These are phyloP conservation scores for Abrus precatorius DNA, from an alignment of 306 rosid genomes.

Conservation along the genomic window DNA sequence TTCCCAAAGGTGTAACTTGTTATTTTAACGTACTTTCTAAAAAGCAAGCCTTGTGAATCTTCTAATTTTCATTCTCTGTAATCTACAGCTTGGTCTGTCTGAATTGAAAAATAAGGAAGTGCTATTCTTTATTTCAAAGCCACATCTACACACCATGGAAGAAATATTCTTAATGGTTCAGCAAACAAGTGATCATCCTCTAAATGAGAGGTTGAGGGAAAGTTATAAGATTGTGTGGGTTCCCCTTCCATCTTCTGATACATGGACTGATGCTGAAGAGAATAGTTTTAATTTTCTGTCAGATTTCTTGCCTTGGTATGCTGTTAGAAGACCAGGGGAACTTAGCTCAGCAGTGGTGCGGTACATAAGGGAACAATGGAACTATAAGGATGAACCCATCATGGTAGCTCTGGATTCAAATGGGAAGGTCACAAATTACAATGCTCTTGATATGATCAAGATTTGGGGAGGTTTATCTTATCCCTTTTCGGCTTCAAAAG, in stretches of 20 bases:
- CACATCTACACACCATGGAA: conserved; percentile 53
- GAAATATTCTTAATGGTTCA: conserved; percentile 62
- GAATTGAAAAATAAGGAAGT: conserved; percentile 62
- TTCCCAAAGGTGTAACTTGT: background rate
- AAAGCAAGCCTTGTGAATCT: background rate
- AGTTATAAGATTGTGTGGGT: conserved; percentile 67
- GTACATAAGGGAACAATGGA: conserved; percentile 62
- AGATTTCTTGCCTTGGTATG: conserved; percentile 64
- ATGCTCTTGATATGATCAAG: conserved; percentile 64
- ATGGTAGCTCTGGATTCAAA: conserved; percentile 66
- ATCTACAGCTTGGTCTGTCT: conserved; percentile 62
- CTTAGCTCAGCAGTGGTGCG: conserved; percentile 55
- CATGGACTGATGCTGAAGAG: conserved; percentile 70
- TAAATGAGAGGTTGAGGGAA: conserved; percentile 47
- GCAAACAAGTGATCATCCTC: conserved; percentile 67
- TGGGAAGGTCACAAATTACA: conserved; percentile 60
- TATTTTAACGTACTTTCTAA: background rate
- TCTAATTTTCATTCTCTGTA: conserved; percentile 25
- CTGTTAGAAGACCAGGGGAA: conserved; percentile 63
- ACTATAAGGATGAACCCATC: conserved; percentile 56
- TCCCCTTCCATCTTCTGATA: conserved; percentile 63
- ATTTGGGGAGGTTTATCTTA: conserved; percentile 63
- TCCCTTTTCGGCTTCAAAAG: conserved; percentile 68
- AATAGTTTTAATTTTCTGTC: conserved; percentile 52
- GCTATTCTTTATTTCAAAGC: conserved; percentile 65